phyloP scores from a whole-genome alignment of 208 protist genomes.

The Trichomonas gallinae region DNA sequence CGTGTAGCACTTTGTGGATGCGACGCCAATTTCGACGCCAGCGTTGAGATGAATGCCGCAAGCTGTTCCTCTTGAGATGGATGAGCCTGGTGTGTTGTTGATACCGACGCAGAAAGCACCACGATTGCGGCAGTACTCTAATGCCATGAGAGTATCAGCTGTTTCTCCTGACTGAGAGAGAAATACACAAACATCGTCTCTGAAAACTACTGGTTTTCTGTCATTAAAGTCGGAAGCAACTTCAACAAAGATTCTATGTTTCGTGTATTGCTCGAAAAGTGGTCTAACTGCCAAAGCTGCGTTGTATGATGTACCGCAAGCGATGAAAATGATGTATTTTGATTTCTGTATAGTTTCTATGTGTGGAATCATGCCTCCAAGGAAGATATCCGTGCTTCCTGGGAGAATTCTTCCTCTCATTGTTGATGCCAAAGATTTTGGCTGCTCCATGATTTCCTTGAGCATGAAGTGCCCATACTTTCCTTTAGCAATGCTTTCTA shows the following conservation, averaged over 20 bases:
- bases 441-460: constrained; percentile 55
- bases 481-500: background rate
- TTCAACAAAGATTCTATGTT: background rate
- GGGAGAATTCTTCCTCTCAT: background rate
- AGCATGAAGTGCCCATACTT: background rate
- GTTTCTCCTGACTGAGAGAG: constrained; percentile 55
- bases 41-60: constrained; percentile 52
- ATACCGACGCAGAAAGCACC: constrained; percentile 41
- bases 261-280: background rate
- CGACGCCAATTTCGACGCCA: constrained; percentile 50
- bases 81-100: constrained; percentile 50
- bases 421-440: constrained; percentile 37
- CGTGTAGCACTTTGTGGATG: constrained; percentile 54
- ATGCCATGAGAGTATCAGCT: constrained; percentile 43
- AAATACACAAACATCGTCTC: background rate
- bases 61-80: constrained; percentile 43
- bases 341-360: background rate
- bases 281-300: background rate
- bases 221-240: background rate
- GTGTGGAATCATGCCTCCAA: background rate
- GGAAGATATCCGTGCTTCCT: background rate
- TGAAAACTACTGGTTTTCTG: background rate
- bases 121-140: constrained; percentile 33
- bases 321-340: background rate
- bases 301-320: background rate